phyloP scores from a whole-genome alignment of 352 stramenopile species.

The Hyaloperonospora arabidopsidis region DNA sequence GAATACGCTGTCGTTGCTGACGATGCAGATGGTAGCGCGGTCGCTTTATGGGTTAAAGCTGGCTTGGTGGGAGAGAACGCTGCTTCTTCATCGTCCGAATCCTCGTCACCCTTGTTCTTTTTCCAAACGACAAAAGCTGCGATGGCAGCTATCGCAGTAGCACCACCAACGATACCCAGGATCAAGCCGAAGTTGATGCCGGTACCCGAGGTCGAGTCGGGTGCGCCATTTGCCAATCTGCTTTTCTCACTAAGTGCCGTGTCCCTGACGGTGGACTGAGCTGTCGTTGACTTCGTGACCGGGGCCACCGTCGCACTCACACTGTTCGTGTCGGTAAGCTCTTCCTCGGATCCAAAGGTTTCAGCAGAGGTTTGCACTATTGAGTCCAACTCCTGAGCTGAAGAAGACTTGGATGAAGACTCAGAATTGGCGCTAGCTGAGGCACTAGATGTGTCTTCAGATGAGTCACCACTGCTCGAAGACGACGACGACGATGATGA shows the following conservation, averaged over 20 bases:
- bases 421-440: conserved; percentile 11
- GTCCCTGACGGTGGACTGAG: conserved; percentile 26
- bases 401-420: conserved; percentile 5
- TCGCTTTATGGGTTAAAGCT: conserved; percentile 10
- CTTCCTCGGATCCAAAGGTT: conserved; percentile 16
- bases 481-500: conserved; percentile 26
- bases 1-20: conserved; percentile 25
- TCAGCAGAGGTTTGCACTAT: conserved; percentile 7
- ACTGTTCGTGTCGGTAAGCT: conserved; percentile 10
- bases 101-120: conserved; percentile 46
- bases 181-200: conserved; percentile 41
- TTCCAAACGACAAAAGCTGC: conserved; percentile 58
- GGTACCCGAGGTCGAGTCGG: conserved; percentile 19
- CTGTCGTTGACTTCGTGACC: conserved; percentile 11
- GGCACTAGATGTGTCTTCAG: conserved; percentile 9
- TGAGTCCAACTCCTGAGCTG: too few species aligned
- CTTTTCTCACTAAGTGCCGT: conserved; percentile 16
- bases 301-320: conserved; percentile 20
- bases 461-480: conserved; percentile 16
- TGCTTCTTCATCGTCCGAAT: conserved; percentile 50
- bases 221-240: conserved; percentile 30
- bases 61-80: conserved; percentile 27
- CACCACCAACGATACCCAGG: conserved; percentile 36
- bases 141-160: conserved; percentile 38
- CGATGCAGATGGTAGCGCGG: conserved; percentile 14